Percentiles rank a stretch among this genome's conserved stretches.
phyloP scores from a whole-genome alignment of 2,329 filamentous ascomycete genomes.

The Dothideomycetidae sp. region DNA sequence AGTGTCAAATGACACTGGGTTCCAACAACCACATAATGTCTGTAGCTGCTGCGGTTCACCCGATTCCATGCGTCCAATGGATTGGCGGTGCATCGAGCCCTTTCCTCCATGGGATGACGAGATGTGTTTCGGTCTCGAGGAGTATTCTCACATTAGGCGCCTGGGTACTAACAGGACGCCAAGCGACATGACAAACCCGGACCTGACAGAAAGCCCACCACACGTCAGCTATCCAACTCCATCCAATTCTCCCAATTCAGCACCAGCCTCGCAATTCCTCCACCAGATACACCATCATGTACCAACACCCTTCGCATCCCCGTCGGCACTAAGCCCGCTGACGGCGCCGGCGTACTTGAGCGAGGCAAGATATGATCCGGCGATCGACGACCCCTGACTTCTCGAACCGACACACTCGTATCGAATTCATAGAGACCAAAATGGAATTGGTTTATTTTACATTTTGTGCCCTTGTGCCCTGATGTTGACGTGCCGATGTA shows the following conservation, averaged over 20 bases:
- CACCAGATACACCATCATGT: constrained; percentile 7
- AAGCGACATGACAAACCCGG: too few species aligned
- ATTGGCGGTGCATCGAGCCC: too few species aligned
- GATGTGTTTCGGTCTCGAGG: too few species aligned
- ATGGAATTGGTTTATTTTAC: constrained; percentile 4
- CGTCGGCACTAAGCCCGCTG: constrained; percentile 4
- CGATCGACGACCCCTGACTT: neutral
- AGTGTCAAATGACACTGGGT: neutral
- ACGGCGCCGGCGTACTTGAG: neutral
- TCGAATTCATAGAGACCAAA: constrained; percentile 8
- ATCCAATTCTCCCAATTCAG: too few species aligned
- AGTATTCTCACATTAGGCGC: too few species aligned
- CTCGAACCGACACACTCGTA: neutral
- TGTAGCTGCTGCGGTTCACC: neutral
- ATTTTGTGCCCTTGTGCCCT: neutral
- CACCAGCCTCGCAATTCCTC: too few species aligned
- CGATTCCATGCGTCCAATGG: too few species aligned
- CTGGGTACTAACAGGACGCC: too few species aligned
- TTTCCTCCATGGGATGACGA: too few species aligned
- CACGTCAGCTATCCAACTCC: too few species aligned
- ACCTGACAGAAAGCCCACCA: too few species aligned
- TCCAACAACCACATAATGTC: neutral
- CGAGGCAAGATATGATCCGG: neutral
- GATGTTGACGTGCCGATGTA: neutral
- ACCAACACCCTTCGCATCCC: constrained; percentile 7